Percentiles rank a stretch among this genome's conserved stretches.
Evolutionary conservation across 1,284 basidiomycete species (phyloP).

Genomic region (Apiotrichum montevideense): DNA sequence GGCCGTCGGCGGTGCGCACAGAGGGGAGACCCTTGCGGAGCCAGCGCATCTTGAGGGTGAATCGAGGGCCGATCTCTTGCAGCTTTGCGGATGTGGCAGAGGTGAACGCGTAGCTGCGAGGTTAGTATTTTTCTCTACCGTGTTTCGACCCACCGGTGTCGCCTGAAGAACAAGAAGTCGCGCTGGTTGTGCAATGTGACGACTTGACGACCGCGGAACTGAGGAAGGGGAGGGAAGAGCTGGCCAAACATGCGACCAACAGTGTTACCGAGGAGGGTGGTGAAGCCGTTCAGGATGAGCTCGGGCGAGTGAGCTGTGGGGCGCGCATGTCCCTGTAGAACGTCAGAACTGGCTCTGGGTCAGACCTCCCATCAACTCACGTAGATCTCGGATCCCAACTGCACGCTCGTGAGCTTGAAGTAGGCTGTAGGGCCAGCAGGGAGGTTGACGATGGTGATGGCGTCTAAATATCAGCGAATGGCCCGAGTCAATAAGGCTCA

Average conservation of each 20-base stretch:
- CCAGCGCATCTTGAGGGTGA: conserved; percentile 89
- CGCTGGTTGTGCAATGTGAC: conserved; percentile 96
- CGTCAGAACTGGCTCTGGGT: neutral
- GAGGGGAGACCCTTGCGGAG: conserved; percentile 82
- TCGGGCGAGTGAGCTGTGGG: conserved; percentile 92
- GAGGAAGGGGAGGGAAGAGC: conserved; percentile 88
- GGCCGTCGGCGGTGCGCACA: conserved; percentile 51
- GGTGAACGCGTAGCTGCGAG: conserved; percentile 77
- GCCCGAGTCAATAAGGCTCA: conserved; percentile 48
- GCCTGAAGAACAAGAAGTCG: conserved; percentile 95
- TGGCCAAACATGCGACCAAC: conserved; percentile 93
- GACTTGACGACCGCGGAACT: conserved; percentile 94
- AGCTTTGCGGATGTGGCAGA: conserved; percentile 84
- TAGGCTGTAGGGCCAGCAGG: conserved; percentile 92
- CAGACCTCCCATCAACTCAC: conserved; percentile 49
- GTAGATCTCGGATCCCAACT: conserved; percentile 77
- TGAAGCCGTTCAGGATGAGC: conserved; percentile 91
- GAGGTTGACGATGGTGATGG: conserved; percentile 83
- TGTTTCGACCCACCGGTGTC: conserved; percentile 62
- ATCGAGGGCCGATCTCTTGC: conserved; percentile 96
- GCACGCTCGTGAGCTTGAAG: conserved; percentile 87
- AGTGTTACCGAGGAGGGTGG: conserved; percentile 85
- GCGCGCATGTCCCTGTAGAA: conserved; percentile 75
- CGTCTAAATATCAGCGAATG: conserved; percentile 54
- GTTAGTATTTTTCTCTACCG: neutral